Evolutionary conservation across 306 rosid species (phyloP).

Genomic region (Gillenia trifoliata): DNA sequence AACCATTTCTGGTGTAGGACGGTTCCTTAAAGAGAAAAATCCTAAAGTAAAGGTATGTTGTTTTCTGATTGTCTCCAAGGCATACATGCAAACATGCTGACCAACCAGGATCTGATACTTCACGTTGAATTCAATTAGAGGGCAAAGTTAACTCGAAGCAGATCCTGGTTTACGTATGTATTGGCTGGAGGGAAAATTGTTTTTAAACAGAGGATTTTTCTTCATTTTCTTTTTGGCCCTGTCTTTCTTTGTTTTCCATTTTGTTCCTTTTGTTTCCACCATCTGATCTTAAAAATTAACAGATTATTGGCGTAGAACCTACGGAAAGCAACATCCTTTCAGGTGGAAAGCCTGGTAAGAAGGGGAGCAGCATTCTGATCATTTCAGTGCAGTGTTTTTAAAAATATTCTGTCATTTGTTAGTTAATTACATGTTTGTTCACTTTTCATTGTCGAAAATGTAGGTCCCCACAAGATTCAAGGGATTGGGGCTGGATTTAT

Average conservation of each 20-base stretch:
- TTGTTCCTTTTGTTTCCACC: constrained; percentile 10
- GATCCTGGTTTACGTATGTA: not conserved
- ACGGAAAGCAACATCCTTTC: constrained; percentile 88
- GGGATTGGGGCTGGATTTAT: constrained; percentile 99
- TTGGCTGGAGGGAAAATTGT: constrained; percentile 8
- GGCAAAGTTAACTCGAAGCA: constrained; percentile 7
- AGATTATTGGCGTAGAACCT: constrained; percentile 95
- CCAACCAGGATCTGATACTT: constrained; percentile 8
- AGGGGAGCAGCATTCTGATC: constrained; percentile 22
- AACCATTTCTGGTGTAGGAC: constrained; percentile 86
- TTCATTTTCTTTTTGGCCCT: constrained; percentile 4
- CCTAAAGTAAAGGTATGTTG: constrained; percentile 66
- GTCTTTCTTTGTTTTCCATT: not conserved
- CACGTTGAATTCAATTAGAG: constrained; percentile 2
- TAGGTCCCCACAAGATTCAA: constrained; percentile 99
- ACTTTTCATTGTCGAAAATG: constrained; percentile 18
- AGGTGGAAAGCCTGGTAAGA: constrained; percentile 96
- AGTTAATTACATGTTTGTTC: constrained; percentile 12
- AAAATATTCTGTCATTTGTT: not conserved
- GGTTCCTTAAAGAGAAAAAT: constrained; percentile 74
- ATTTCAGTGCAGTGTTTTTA: not conserved
- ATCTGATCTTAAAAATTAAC: constrained; percentile 17
- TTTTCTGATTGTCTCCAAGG: constrained; percentile 11
- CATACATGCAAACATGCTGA: constrained; percentile 4
- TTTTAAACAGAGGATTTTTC: constrained; percentile 4